Conservation (phyloP, 2,329 filamentous ascomycete species). For the Westerdykella aurantiaca region DNA sequence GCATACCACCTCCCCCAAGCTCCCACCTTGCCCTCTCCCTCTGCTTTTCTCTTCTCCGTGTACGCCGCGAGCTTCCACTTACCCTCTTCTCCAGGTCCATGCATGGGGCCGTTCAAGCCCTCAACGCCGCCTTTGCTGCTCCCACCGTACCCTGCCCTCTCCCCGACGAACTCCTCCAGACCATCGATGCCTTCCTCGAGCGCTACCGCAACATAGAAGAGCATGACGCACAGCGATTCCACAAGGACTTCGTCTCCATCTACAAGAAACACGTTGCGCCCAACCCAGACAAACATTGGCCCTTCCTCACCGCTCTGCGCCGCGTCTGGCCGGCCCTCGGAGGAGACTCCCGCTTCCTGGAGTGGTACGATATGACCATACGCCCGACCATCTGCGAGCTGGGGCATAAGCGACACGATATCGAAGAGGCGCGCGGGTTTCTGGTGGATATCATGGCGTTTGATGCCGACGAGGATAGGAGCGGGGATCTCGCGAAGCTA, state of each 20-base stretch:
- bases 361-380: constrained; percentile 66
- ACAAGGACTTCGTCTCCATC: constrained; percentile 64
- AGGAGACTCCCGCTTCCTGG: constrained; percentile 56
- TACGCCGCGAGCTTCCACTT: neutral
- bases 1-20: no score
- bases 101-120: constrained; percentile 45
- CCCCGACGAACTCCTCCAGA: constrained; percentile 57
- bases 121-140: constrained; percentile 41
- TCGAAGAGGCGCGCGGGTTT: constrained; percentile 60
- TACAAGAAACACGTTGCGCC: constrained; percentile 60
- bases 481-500: constrained; percentile 40
- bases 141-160: constrained; percentile 50
- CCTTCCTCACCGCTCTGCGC: constrained; percentile 65
- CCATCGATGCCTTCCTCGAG: constrained; percentile 62
- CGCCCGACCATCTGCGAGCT: constrained; percentile 53
- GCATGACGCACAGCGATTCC: constrained; percentile 60
- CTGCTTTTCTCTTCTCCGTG: constrained; percentile 1
- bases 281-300: constrained; percentile 51
- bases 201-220: constrained; percentile 65
- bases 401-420: constrained; percentile 56
- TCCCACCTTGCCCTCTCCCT: no score
- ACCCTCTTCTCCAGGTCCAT: constrained; percentile 36
- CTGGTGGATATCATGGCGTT: constrained; percentile 59
- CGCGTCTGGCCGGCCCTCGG: constrained; percentile 59
- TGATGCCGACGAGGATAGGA: constrained; percentile 53